A percentile compares a stretch with the other conserved stretches of the same genome.
These are phyloP conservation scores for Cerioporus squamosus DNA, from an alignment of 1,284 basidiomycete genomes.

Conservation along the genomic window DNA sequence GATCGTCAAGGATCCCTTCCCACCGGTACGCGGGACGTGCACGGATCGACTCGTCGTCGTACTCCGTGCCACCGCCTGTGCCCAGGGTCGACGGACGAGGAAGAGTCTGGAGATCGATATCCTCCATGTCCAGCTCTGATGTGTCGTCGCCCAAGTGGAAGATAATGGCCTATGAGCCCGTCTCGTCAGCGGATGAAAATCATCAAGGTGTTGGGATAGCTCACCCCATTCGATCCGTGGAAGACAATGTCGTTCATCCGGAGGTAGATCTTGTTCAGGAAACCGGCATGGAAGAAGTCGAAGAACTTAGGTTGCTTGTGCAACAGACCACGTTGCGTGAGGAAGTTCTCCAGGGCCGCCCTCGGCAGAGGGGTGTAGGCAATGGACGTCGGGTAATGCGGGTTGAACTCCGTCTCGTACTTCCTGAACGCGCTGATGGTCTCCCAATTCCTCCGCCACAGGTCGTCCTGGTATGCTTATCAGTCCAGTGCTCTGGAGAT, in stretches of 20 bases:
- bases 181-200: neutral
- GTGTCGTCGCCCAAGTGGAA: constrained; percentile 60
- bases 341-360: constrained; percentile 64
- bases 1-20: constrained; percentile 73
- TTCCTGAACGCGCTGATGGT: constrained; percentile 52
- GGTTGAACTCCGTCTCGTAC: constrained; percentile 69
- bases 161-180: constrained; percentile 53
- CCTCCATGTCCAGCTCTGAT: constrained; percentile 63
- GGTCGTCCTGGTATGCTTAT: constrained; percentile 60
- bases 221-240: constrained; percentile 52
- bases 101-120: constrained; percentile 58
- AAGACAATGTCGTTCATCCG: constrained; percentile 78
- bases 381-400: constrained; percentile 74
- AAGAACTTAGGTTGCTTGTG: constrained; percentile 49
- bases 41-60: constrained; percentile 65
- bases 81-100: constrained; percentile 56
- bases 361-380: constrained; percentile 79
- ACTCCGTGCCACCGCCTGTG: constrained; percentile 75
- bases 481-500: constrained; percentile 51
- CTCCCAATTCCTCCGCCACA: constrained; percentile 70
- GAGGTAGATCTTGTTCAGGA: constrained; percentile 78
- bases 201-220: neutral
- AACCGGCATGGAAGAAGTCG: constrained; percentile 68
- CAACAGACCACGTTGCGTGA: constrained; percentile 65
- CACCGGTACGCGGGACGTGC: constrained; percentile 67